Evolutionary conservation across 164 flowering plant species (phyloP), one percentile per base, ranked within the genome.

Genomic region (Akebia trifoliata): DNA sequence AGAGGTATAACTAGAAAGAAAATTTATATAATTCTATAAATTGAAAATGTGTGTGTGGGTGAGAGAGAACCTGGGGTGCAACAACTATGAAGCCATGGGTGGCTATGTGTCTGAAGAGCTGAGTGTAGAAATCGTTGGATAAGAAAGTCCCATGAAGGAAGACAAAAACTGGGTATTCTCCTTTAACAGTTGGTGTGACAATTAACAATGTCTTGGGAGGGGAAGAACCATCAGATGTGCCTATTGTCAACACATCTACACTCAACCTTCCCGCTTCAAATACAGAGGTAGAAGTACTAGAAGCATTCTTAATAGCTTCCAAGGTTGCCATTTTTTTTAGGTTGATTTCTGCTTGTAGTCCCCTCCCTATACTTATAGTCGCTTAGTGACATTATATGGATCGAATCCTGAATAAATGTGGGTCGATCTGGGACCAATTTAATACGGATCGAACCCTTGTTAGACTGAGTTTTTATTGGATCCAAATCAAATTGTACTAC

Each of bases 31-130:
- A n/a, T n/a, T n/a, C n/a, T n/a, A n/a, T n/a, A n/a, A n/a, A n/a
- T n/a, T n/a, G n/a, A n/a, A n/a, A n/a, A n/a, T n/a, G n/a, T n/a
- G n/a, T n/a, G n/a, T n/a, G n/a, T n/a, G n/a, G n/a, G n/a, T n/a
- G n/a, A 44, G 34, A 8, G 21, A 39, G 2, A 22, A 78, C 85
- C 85, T 84, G 85, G 44, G 85, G 87, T 58, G 85, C 83, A 9
- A 85, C 60, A 24, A 72, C 75, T 14, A 82, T 79, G 73, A 74
- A 82, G 29, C 92, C 92, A 68, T 85, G 86, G 24, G 86, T 79
- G 57, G 92, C 75, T 10, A 82, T 63, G 53, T 77, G 86, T 3
- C 44, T 69, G 50, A 81, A 40, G 24, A 85, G 81, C 60, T 79
- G 69, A 35, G 79, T 63, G 72, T 85, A 85, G 64, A 70, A 78